Percentiles rank a stretch among this genome's conserved stretches.
These are phyloP conservation scores for Fraxinus sp. DNA, from an alignment of 305 asterid species.

Conservation along the genomic window DNA sequence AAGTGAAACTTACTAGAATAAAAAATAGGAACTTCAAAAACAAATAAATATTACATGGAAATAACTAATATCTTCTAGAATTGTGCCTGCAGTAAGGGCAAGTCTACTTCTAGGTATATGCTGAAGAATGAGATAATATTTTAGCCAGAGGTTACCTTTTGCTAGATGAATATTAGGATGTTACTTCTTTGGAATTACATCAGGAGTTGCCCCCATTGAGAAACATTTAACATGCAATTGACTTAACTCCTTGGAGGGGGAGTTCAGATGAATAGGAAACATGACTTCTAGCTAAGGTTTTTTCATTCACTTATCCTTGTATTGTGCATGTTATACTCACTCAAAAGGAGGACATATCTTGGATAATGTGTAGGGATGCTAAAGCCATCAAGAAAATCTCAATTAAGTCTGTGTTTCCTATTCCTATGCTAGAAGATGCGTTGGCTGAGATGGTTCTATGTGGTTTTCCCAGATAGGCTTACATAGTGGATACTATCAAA, in stretches of 20 bases:
- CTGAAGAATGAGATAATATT: background rate
- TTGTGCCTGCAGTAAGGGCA: background rate
- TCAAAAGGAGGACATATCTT: background rate
- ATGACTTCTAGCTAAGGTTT: background rate
- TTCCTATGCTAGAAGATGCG: background rate
- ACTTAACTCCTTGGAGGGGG: background rate
- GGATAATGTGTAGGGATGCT: background rate
- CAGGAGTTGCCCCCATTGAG: background rate
- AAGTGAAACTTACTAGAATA: background rate
- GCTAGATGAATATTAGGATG: background rate
- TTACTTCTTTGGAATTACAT: background rate
- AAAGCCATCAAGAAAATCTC: background rate
- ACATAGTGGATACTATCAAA: background rate
- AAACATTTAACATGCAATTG: background rate
- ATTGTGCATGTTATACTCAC: background rate
- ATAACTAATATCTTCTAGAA: background rate
- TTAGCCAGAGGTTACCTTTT: background rate
- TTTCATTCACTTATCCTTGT: background rate
- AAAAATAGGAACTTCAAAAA: background rate
- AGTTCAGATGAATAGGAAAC: background rate
- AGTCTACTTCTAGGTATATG: background rate
- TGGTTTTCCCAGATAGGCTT: background rate
- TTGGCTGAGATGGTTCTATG: background rate
- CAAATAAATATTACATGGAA: background rate
- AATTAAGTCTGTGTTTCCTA: background rate